Base-by-base conservation (phyloP, 345 rosid genomes). In the Conringia planisiliqua region DNA sequence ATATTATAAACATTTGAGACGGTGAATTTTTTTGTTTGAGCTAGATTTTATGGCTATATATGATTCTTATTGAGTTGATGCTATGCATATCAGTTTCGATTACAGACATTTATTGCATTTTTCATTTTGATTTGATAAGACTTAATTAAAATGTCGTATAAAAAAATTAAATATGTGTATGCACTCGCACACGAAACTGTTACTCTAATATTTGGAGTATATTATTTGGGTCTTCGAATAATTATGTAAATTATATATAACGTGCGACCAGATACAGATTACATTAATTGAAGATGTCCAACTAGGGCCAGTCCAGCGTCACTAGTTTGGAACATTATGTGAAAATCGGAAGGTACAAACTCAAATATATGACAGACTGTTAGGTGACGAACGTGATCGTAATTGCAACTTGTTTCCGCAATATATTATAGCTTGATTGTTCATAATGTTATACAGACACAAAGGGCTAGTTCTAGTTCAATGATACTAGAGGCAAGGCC, bases 361-460 rank as follows among this genome's bases (percentile, higher is more conserved):
- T 66, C 42, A 48, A 74, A 58, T 47, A 66, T 60, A 60, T 75
- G 44, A 67, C 57, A 68, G 69, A n/a, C 35, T 44, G 59, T 18
- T 65, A 26, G 78, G 24, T 74, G 66, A 73, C 47, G 50, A 74
- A 74, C 57, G 72, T 35, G 51, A 46, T 74, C 30, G 58, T 46
- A 20, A 55, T 54, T 54, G 36, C 47, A 6, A 52, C 54, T 71
- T 71, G 18, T 59, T 59, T 46, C 20, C 17, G 5, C 22, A 7
- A 24, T 4, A 20, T 7, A 54, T 2, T 27, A 54, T 54, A 18
- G 18, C n/a, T 54, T 54, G 36, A 27, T 6, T 4, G 32, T 51
- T 8, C 22, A 20, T 50, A 50, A 10, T 50, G 55, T 10, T 50
- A 20, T 20, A 50, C 29, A 48, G 2, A 48, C 51, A 46, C 55